Base-by-base conservation (phyloP, 495 filamentous ascomycete genomes). In the Penicillium lagena region DNA sequence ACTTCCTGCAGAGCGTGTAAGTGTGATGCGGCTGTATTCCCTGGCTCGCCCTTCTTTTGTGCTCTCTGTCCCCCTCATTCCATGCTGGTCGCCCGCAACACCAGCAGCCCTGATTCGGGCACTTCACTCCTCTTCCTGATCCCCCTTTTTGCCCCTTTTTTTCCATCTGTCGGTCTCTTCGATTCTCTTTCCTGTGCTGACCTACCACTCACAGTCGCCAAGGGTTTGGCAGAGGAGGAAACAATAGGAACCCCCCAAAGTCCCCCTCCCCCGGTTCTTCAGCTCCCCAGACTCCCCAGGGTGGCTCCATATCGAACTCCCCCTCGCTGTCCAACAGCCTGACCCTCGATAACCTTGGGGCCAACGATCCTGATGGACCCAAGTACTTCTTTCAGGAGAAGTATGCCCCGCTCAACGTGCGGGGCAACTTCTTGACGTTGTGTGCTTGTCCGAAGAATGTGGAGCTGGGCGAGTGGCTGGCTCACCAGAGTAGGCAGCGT, bases 341-440 rank as follows among this genome's bases (percentile, higher is more conserved):
- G 37, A 63, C 67, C 29, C 58, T 77, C 49, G 79, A 85, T 37
- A 70, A 59, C 55, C 56, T 61, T 44, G 57, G 64, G 46, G 57
- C 63, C 31, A 76, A 70, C 51, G 72, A 72, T 22, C 69, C 83
- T 39, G 81, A 80, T 67, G 63, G 79, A 44, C 58, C 68, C 55
- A 73, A 87, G 55, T 82, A 79, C 63, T 85, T 83, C 64, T 85
- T 90, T 62, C 83, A 87, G 54, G 81, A 90, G 47, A 79, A 84
- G 51, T 87, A 90, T 58, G 81, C 86, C 35, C 84, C 82, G 52
- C 77, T 95, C 49, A 91, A 94, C 46, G 90, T 95, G 49, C 94
- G 88, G 67, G 90, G 90, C 36, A 96, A 95, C 66, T 95, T 95
- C 62, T 88, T 94, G 85, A 95, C 90, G 14, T 67, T 96, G 35